phyloP scores from a whole-genome alignment of 1,284 basidiomycete genomes.

The Pyrrhoderma noxium region DNA sequence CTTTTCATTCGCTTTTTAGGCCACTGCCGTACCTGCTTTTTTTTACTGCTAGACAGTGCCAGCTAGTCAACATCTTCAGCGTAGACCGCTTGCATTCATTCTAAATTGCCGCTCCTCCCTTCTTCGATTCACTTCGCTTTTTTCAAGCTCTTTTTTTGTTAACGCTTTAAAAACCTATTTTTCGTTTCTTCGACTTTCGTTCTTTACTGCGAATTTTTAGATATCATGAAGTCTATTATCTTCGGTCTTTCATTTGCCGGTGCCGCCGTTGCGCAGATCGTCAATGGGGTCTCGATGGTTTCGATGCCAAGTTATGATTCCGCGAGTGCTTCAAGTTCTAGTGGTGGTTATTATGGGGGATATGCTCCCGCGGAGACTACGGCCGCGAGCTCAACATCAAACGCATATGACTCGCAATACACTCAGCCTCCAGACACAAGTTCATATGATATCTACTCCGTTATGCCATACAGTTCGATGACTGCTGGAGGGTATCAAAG shows the following conservation, averaged over 20 bases:
- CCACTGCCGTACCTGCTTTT: conserved; percentile 29
- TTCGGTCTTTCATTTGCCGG: conserved; percentile 50
- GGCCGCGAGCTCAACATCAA: conserved; percentile 13
- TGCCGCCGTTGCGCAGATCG: conserved; percentile 48
- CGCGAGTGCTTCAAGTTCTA: conserved; percentile 9
- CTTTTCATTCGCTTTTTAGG: conserved; percentile 26
- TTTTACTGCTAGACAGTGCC: conserved; percentile 49
- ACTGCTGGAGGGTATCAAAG: conserved; percentile 52
- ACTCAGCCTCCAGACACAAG: conserved; percentile 33
- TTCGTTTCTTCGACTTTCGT: conserved; percentile 29
- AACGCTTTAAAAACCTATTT: conserved; percentile 20
- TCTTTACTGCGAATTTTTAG: conserved; percentile 9
- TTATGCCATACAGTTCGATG: conserved; percentile 54
- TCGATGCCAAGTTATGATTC: conserved; percentile 21
- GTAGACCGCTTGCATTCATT: conserved; percentile 58
- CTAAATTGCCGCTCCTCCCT: too few relatives aligned
- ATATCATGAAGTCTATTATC: conserved; percentile 54
- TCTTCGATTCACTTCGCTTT: too few relatives aligned
- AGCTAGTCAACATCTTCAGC: conserved; percentile 36
- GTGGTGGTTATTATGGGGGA: conserved; percentile 13
- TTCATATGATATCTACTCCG: conserved; percentile 34
- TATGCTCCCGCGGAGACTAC: conserved; percentile 14
- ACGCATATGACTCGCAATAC: conserved; percentile 25
- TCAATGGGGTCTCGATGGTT: conserved; percentile 45
- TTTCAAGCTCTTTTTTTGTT: conserved; percentile 25